Conservation (phyloP, 2,329 filamentous ascomycete genomes). For the Colletotrichum agaves region DNA sequence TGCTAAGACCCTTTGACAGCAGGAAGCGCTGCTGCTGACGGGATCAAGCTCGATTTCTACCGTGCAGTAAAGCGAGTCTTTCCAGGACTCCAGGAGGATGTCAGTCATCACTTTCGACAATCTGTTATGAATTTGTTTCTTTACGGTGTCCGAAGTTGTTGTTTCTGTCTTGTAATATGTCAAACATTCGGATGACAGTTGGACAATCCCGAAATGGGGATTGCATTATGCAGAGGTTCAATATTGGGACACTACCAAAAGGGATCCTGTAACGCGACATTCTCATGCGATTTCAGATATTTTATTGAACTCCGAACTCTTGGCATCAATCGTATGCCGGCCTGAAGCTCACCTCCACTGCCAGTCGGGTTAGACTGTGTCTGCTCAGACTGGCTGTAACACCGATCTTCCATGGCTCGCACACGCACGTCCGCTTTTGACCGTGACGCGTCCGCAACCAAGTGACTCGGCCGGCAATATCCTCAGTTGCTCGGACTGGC, state of each 20-base stretch:
- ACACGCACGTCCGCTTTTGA: slow-evolving; percentile 21
- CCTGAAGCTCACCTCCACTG: not conserved
- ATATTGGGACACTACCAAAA: no score
- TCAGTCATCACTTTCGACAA: no score
- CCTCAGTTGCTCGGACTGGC: slow-evolving; percentile 25
- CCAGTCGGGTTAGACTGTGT: not conserved
- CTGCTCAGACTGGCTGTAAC: slow-evolving; percentile 17
- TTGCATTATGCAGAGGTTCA: no score
- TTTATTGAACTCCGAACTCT: not conserved
- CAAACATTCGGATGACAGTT: no score
- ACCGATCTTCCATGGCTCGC: slow-evolving; percentile 1
- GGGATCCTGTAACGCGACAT: no score
- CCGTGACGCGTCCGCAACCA: slow-evolving; percentile 22
- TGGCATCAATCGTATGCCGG: not conserved
- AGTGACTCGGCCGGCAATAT: not conserved
- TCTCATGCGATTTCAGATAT: no score
- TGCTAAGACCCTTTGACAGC: not conserved
- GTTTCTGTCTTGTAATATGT: no score
- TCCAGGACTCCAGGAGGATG: no score
- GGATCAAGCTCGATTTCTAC: slow-evolving; percentile 23
- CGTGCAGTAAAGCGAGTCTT: not conserved
- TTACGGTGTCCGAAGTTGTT: no score
- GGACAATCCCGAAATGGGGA: no score
- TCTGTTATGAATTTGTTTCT: no score
- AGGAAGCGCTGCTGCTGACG: slow-evolving; percentile 3